phyloP scores from a whole-genome alignment of 371 early-diverging fungal genomes.

The Mortierella sp. region DNA sequence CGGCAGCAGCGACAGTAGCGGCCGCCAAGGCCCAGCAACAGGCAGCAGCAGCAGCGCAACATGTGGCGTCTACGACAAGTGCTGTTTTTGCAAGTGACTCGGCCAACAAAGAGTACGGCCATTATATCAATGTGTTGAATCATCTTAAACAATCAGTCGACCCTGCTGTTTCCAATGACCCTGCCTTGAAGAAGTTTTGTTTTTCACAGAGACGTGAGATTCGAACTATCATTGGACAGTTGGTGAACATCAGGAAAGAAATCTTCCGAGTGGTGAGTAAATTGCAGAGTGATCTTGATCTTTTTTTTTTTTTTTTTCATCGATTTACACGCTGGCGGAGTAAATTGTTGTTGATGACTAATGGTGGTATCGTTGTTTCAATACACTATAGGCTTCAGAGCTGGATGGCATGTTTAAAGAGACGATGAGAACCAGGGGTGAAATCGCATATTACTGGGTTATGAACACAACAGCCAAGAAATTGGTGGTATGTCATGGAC shows the following conservation, averaged over 20 bases:
- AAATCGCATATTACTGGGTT: constrained; percentile 63
- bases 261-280: constrained; percentile 59
- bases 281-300: neutral
- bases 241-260: constrained; percentile 60
- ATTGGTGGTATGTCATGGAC: constrained; percentile 57
- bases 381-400: constrained; percentile 51
- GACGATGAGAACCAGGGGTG: constrained; percentile 49
- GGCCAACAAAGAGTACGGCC: constrained; percentile 22
- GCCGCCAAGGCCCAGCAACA: constrained; percentile 39
- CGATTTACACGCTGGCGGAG: neutral
- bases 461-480: constrained; percentile 76
- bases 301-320: neutral
- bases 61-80: constrained; percentile 8
- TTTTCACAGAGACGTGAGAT: constrained; percentile 35
- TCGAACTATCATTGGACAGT: constrained; percentile 61
- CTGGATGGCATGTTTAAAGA: constrained; percentile 54
- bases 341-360: neutral
- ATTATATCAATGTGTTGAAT: constrained; percentile 16
- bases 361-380: constrained; percentile 1
- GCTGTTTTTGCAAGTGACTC: constrained; percentile 21
- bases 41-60: constrained; percentile 20
- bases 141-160: constrained; percentile 17
- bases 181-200: constrained; percentile 20
- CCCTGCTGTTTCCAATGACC: constrained; percentile 23
- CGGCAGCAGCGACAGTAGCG: constrained; percentile 19